Conservation (phyloP, 176 grass and related monocot genomes). For the Cymbopogon citratus region DNA sequence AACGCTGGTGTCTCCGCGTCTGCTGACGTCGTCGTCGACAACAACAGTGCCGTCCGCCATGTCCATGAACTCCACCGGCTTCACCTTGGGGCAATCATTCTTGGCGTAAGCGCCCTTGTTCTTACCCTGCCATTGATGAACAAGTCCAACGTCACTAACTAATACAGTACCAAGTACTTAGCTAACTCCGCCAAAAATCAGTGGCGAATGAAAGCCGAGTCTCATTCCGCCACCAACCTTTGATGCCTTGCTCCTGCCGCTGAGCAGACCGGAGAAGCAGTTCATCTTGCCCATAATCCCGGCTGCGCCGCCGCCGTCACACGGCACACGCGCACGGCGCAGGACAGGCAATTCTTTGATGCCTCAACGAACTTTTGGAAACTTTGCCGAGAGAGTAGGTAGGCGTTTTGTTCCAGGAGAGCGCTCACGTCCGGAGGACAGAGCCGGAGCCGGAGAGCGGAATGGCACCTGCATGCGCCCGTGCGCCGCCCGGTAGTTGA, state of each 20-base stretch:
- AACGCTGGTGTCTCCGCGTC: neutral
- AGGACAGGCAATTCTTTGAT: neutral
- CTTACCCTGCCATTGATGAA: conserved; percentile 34
- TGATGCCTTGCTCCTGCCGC: conserved; percentile 46
- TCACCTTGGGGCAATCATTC: conserved; percentile 51
- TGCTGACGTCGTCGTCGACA: neutral
- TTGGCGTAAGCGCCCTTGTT: conserved; percentile 28
- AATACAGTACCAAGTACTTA: neutral
- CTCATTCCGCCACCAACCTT: conserved; percentile 23
- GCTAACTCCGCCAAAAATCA: neutral
- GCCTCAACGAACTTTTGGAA: neutral
- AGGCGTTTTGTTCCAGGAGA: neutral
- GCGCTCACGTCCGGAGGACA: conserved; percentile 32
- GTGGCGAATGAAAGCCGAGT: neutral
- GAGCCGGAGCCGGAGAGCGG: conserved; percentile 20
- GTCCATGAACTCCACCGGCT: conserved; percentile 61
- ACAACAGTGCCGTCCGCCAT: neutral
- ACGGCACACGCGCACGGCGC: neutral
- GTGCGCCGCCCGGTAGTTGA: conserved; percentile 52
- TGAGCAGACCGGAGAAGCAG: conserved; percentile 63
- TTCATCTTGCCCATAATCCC: conserved; percentile 61
- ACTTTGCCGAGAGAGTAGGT: neutral
- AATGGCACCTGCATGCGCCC: conserved; percentile 33
- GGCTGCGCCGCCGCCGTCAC: neutral
- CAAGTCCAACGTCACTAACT: neutral